Evolutionary conservation across 306 rosid species (phyloP).

Genomic region (Quercus rubra): DNA sequence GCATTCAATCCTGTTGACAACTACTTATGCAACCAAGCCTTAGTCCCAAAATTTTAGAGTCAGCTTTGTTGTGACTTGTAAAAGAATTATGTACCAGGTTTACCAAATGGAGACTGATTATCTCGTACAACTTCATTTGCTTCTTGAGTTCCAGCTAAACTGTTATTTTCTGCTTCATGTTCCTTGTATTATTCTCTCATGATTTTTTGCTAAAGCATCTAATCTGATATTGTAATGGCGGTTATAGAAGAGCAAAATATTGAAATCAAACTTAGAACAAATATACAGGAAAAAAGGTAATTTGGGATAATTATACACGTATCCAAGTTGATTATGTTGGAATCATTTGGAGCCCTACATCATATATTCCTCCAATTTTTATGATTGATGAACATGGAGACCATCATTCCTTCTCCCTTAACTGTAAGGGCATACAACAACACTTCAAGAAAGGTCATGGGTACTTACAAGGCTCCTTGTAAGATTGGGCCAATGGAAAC

Average conservation of each 20-base stretch:
- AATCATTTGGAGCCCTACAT: constrained; percentile 37
- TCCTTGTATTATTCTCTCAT: not conserved
- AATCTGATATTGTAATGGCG: constrained; percentile 13
- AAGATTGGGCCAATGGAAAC: too few species aligned
- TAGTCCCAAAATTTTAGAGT: too few species aligned
- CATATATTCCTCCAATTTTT: constrained; percentile 44
- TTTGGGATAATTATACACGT: constrained; percentile 34
- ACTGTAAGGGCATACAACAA: too few species aligned
- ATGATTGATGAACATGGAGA: constrained; percentile 32
- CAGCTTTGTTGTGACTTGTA: too few species aligned
- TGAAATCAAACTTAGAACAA: constrained; percentile 38
- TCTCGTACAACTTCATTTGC: not conserved
- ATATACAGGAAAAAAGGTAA: constrained; percentile 33
- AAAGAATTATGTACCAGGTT: too few species aligned
- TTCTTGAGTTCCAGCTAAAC: not conserved
- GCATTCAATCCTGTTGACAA: not conserved
- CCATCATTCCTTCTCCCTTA: too few species aligned
- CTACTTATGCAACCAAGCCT: too few species aligned
- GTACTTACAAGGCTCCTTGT: too few species aligned
- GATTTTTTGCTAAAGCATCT: not conserved
- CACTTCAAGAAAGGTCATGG: too few species aligned
- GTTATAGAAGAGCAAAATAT: constrained; percentile 33
- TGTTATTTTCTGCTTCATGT: not conserved
- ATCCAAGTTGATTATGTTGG: constrained; percentile 45
- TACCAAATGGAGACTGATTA: not conserved